A percentile compares a stretch with the other conserved stretches of the same genome.
These are phyloP conservation scores for Nepenthes gracilis DNA, from an alignment of 148 eudicot genomes.

Conservation along the genomic window DNA sequence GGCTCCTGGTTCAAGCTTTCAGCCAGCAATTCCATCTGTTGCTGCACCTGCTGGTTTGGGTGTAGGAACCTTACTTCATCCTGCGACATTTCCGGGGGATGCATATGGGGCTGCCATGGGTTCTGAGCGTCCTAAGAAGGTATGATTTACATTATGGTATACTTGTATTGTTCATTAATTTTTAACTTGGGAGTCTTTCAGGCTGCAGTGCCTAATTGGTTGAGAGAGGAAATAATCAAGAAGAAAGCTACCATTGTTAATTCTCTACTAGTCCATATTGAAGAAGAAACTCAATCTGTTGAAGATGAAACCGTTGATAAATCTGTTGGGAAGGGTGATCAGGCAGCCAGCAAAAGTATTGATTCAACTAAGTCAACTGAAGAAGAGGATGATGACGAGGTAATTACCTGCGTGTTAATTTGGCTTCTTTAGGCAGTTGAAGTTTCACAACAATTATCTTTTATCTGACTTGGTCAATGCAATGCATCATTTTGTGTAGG, in stretches of 20 bases:
- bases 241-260: slow-evolving; percentile 57
- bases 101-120: slow-evolving; percentile 46
- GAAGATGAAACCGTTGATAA: slow-evolving; percentile 59
- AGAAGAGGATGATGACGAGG: slow-evolving; percentile 68
- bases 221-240: slow-evolving; percentile 96
- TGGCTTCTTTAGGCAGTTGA: background rate
- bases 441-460: background rate
- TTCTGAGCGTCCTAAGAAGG: slow-evolving; percentile 94
- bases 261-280: slow-evolving; percentile 36
- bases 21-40: slow-evolving; percentile 37
- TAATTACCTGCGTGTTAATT: slow-evolving; percentile 11
- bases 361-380: slow-evolving; percentile 74
- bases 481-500: slow-evolving; percentile 30
- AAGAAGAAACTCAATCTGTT: slow-evolving; percentile 39
- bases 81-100: slow-evolving; percentile 55
- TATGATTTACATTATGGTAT: slow-evolving; percentile 7
- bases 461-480: too few relatives aligned
- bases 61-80: too few relatives aligned
- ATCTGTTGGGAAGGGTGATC: slow-evolving; percentile 48
- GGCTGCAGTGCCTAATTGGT: slow-evolving; percentile 96
- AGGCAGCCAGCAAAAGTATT: slow-evolving; percentile 67
- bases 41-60: slow-evolving; percentile 18
- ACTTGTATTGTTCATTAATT: background rate
- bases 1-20: slow-evolving; percentile 48
- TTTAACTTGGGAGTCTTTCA: slow-evolving; percentile 21